phyloP scores from a whole-genome alignment of 1,139 yeast genomes.

The Keqinozyma sinolaborantium region DNA sequence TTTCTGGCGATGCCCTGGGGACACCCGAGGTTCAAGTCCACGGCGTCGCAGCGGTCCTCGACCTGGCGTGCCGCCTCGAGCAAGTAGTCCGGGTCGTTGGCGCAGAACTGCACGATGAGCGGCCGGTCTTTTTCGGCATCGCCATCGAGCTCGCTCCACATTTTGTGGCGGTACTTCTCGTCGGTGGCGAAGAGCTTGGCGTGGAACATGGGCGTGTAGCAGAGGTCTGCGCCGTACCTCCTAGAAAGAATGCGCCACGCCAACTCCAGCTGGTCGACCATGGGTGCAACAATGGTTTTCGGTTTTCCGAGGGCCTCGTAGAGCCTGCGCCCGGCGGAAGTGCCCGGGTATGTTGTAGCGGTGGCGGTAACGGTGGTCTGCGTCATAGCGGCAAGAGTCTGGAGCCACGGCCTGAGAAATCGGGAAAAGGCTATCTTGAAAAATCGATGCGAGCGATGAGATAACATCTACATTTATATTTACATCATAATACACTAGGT shows the following conservation, averaged over 20 bases:
- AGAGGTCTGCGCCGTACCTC: constrained; percentile 85
- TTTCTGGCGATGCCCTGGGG: constrained; percentile 96
- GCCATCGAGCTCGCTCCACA: constrained; percentile 80
- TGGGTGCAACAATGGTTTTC: constrained; percentile 88
- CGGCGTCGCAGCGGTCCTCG: constrained; percentile 87
- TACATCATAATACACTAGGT: no score
- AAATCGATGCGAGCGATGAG: constrained; percentile 1
- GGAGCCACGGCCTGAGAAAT: background rate
- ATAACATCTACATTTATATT: no score
- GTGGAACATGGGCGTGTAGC: constrained; percentile 97
- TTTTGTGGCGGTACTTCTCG: constrained; percentile 71
- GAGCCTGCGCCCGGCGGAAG: constrained; percentile 59
- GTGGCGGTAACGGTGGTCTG: background rate
- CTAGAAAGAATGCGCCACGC: constrained; percentile 94
- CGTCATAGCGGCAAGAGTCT: background rate
- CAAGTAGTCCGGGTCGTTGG: constrained; percentile 85
- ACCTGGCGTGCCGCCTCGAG: constrained; percentile 80
- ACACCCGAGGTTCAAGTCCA: constrained; percentile 92
- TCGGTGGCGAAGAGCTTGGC: constrained; percentile 86
- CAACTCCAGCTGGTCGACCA: constrained; percentile 96
- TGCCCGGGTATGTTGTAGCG: constrained; percentile 4
- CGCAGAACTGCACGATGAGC: constrained; percentile 89
- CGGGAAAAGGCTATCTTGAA: background rate
- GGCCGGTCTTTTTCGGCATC: constrained; percentile 67
- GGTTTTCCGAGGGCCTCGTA: constrained; percentile 73